phyloP scores from a whole-genome alignment of 257 asterid species.

The Capsicum baccatum region DNA sequence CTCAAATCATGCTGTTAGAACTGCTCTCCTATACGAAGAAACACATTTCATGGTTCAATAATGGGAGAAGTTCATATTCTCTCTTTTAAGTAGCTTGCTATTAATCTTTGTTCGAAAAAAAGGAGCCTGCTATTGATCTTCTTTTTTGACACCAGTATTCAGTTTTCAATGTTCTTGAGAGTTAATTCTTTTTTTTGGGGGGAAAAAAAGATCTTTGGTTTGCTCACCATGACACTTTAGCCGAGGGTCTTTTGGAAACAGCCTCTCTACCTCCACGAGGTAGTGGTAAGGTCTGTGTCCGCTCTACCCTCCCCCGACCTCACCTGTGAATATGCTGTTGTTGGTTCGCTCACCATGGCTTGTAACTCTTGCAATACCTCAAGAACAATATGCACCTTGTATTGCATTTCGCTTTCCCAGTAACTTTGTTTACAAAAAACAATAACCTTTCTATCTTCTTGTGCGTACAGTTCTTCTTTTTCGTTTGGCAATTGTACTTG shows the following conservation, averaged over 20 bases:
- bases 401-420: not conserved
- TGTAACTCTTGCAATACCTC: constrained; percentile 8
- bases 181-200: not conserved
- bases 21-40: not conserved
- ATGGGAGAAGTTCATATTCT: constrained; percentile 3
- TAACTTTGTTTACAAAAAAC: not conserved
- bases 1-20: not conserved
- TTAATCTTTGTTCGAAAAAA: not conserved
- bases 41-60: not conserved
- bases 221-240: not conserved
- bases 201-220: not conserved
- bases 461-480: not conserved
- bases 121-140: constrained; percentile 6
- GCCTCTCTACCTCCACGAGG: no score
- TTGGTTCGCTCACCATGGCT: not conserved
- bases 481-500: not conserved
- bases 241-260: no score
- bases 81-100: not conserved
- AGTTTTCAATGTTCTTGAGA: not conserved
- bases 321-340: no score
- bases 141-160: not conserved
- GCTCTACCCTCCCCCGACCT: no score
- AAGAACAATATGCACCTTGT: constrained; percentile 17
- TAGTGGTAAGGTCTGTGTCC: no score
- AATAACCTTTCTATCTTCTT: not conserved